Evolutionary conservation across 768 basidiomycete genomes (phyloP), one percentile per base, ranked within the genome.

Genomic region (Mycena haematopus): DNA sequence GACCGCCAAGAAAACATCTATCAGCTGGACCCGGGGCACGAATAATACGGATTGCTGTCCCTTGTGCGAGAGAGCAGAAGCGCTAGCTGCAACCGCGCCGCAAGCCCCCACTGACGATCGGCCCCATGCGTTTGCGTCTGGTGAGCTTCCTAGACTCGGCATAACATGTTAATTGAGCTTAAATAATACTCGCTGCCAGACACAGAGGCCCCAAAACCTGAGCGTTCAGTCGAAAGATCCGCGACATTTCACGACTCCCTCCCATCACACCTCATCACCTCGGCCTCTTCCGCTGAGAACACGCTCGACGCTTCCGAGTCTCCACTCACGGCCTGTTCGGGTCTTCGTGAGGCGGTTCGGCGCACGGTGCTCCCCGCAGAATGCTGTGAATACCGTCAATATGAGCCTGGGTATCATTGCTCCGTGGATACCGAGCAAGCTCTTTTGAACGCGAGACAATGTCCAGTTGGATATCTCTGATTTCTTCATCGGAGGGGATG

Each of bases 1-100:
- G 85, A 87, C 57, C 63, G 65, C 3, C 68, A 77, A 3, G 85
- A 84, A 0, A 72, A 71, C 14, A 66, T 81, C 5, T 86, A 84
- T 70, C 68, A n/a, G n/a, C n/a, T 76, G 54, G 78, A 80, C 31
- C 75, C 76, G 29, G 79, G 83, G 1, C 80, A 80, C n/a, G 73
- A 72, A 33, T 66, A 75, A 22, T 85, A 83, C 54, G 85, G 85
- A 9, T 65, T 69, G 1, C 72, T 86, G 50, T 77, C 56, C 5
- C 79, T 80, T 25, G 70, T 42, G 19, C 42, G 42, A 17, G 7
- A 19, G n/a, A 21, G n/a, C n/a, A n/a, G n/a, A n/a, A n/a, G n/a
- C n/a, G n/a, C n/a, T 31, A 9, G 29, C 29, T 9, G 29, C 9
- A 31, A 9, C 29, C 29, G 29, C 29, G 6, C 29, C 29, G 29